phyloP scores from a whole-genome alignment of 768 basidiomycete genomes.

The Macrolepiota albuminosa region DNA sequence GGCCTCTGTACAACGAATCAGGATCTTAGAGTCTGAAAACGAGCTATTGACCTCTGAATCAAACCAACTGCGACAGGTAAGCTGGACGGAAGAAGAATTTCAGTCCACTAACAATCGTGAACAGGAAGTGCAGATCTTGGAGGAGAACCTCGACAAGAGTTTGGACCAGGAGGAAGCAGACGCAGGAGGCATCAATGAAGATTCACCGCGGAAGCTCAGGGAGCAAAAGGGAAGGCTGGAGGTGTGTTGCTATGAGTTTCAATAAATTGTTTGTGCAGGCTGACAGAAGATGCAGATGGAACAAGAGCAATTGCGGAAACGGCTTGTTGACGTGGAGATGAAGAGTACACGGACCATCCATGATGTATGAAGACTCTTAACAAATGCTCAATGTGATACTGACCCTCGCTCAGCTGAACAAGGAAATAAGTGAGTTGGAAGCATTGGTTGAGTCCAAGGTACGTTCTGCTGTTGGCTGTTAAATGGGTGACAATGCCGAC shows the following conservation, averaged over 20 bases:
- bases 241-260: constrained; percentile 25
- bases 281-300: constrained; percentile 42
- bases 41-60: constrained; percentile 59
- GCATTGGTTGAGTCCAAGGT: constrained; percentile 93
- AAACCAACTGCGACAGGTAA: constrained; percentile 70
- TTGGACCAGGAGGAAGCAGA: constrained; percentile 44
- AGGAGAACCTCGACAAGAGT: constrained; percentile 67
- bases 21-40: constrained; percentile 76
- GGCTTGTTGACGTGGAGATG: constrained; percentile 64
- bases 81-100: background rate
- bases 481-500: background rate
- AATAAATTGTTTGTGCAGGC: background rate
- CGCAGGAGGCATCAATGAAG: constrained; percentile 24
- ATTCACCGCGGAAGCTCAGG: constrained; percentile 36
- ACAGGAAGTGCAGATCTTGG: constrained; percentile 73
- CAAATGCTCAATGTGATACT: background rate
- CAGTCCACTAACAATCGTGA: constrained; percentile 1
- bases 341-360: constrained; percentile 67
- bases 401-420: constrained; percentile 58
- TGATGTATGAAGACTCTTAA: constrained; percentile 42
- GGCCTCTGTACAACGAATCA: constrained; percentile 54
- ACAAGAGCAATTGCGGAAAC: constrained; percentile 66
- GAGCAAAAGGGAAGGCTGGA: constrained; percentile 53
- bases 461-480: constrained; percentile 4
- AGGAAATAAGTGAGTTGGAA: constrained; percentile 91